Evolutionary conservation across 2,329 filamentous ascomycete species (phyloP), one percentile per base, ranked within the genome.

Genomic region (Colletotrichum theobromicola): DNA sequence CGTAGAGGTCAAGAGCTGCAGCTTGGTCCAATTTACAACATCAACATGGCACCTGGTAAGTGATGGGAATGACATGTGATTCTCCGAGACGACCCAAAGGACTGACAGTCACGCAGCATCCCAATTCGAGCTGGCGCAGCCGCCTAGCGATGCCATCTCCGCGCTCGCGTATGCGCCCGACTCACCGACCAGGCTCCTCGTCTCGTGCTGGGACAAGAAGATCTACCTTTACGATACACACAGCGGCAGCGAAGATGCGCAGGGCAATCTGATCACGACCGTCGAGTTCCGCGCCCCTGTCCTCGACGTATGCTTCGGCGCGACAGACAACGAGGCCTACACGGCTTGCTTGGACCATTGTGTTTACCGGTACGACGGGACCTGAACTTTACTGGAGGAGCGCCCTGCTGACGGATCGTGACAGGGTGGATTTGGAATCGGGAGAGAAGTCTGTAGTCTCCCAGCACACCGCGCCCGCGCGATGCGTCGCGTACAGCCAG

Each of bases 191-290:
- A 93, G 93, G 79, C 90, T 99, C 46, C 91, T 97, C n/a, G 96
- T 96, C 79, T 94, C 96, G 13, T 98, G 95, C 70, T 99, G 97
- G 97, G 96, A 98, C 85, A 95, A 93, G 84, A 92, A 95, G 82
- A 92, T 98, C 70, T 98, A 98, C 84, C 89, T 96, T 67, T 98
- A 98, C 88, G 94, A 98, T 81, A 90, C 93, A 74, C 86, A 87
- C 21, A 84, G 85, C 60, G 86, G 87, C 76, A 89, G 89, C 71
- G 89, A 90, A 26, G 88, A 90, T 76, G 88, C 90, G 60, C 82
- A 84, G 24, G 93, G 92, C 8, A 90, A 90, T 69, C 88, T 97
- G 34, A 81, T 96, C 35, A 90, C 91, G 77, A 94, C 93, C 77
- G 95, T 93, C 80, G 93, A 95, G 83, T 94, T 97, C 83, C 91